Evolutionary conservation across 2,329 filamentous ascomycete genomes (phyloP), one percentile per base, ranked within the genome.

Genomic region (Neonectria magnoliae): DNA sequence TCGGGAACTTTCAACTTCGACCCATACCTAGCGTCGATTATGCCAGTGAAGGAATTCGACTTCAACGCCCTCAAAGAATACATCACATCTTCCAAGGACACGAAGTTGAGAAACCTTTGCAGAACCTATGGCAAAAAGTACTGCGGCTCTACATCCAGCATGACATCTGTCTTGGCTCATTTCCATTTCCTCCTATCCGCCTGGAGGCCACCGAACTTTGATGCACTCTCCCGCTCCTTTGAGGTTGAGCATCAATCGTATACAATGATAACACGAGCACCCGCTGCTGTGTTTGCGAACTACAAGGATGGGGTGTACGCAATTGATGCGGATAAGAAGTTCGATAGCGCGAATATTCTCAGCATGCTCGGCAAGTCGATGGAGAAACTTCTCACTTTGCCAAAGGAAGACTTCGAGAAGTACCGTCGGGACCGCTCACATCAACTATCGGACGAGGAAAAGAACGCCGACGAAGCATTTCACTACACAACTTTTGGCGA

Each of bases 1-100:
- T 94, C 95, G 42, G 87, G 90, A 18, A 93, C 98, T 7, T 99
- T 90, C 85, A 99, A 99, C 77, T 99, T 99, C 73, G 95, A 99
- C 76, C 96, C 97, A 0, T 98, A 98, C 75, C 85, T 99, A 20
- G 89, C 94, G 65, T 90, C 89, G 57, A 97, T 99, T 72, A 98
- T 98, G 93, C 94, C 96, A 2, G 90, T 96, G 16, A 83, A 88
- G 2, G 93, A 99, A 75, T 99, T 99, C 75, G 93, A 99, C 75
- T 99, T 97, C 78, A 87, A 92, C 62, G 90, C 93, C 4, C 80
- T 99, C 58, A 93, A 92, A 77, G 86, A 90, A 67, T 99, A 97
- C 78, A 89, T 97, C 68, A 98, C 94, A 0, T 98, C 96, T 0
- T 98, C 95, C 10, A 90, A 92, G 76, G 96, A 99, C 76, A 79